Percentiles rank a stretch among this genome's conserved stretches.
These are phyloP conservation scores for Speleostelium caveatum DNA, from an alignment of 78 protist genomes.

Conservation along the genomic window DNA sequence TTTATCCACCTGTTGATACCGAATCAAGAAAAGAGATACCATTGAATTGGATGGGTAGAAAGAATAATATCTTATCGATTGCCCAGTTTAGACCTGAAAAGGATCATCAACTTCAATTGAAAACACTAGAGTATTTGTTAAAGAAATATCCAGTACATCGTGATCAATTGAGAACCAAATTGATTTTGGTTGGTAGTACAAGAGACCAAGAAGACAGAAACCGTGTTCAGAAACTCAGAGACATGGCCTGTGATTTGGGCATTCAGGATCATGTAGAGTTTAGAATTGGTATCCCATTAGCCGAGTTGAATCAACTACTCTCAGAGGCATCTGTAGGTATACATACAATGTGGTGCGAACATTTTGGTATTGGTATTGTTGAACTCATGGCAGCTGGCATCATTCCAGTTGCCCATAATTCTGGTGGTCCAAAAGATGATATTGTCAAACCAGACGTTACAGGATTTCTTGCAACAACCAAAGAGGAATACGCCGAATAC, in stretches of 20 bases:
- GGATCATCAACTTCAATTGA: slow-evolving; percentile 89
- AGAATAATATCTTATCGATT: slow-evolving; percentile 81
- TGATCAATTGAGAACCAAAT: slow-evolving; percentile 24
- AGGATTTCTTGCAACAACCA: slow-evolving; percentile 86
- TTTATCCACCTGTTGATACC: slow-evolving; percentile 68
- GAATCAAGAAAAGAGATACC: slow-evolving; percentile 36
- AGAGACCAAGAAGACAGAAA: slow-evolving; percentile 88
- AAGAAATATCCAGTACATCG: slow-evolving; percentile 48
- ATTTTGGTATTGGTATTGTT: slow-evolving; percentile 97
- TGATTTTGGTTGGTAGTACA: slow-evolving; percentile 85
- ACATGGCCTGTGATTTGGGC: slow-evolving; percentile 21
- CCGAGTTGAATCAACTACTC: slow-evolving; percentile 15
- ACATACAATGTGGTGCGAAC: slow-evolving; percentile 96
- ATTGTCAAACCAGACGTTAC: slow-evolving; percentile 63
- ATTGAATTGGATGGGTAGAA: slow-evolving; percentile 60
- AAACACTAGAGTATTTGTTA: slow-evolving; percentile 63
- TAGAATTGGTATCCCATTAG: slow-evolving; percentile 29
- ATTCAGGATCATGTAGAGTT: slow-evolving; percentile 39
- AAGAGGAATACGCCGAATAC: slow-evolving; percentile 86
- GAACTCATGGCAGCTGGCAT: slow-evolving; percentile 93
- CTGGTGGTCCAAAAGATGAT: slow-evolving; percentile 91
- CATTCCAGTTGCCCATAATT: slow-evolving; percentile 87
- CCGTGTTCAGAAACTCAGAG: slow-evolving; percentile 69
- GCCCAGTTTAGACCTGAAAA: slow-evolving; percentile 96
- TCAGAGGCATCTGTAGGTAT: slow-evolving; percentile 85